Evolutionary conservation across 1,284 basidiomycete species (phyloP).

Genomic region (Pascua sp.): DNA sequence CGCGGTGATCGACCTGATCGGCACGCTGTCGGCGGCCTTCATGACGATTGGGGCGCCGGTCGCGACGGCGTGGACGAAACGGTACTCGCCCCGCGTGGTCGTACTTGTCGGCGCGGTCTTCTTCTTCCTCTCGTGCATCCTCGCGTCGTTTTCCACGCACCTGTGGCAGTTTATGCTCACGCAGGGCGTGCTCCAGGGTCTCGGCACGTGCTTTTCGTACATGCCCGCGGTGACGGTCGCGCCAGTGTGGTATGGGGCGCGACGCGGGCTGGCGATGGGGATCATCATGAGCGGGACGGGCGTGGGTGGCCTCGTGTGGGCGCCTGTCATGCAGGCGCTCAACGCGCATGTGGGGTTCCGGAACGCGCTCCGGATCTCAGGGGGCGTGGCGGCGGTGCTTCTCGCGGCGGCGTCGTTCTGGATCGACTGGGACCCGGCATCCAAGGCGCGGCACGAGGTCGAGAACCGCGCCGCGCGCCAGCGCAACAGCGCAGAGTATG

Average conservation of each 20-base stretch:
- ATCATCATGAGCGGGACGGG: conserved; percentile 36
- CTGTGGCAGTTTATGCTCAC: conserved; percentile 36
- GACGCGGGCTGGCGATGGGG: conserved; percentile 33
- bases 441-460: conserved; percentile 16
- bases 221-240: conserved; percentile 31
- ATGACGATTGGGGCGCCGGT: conserved; percentile 28
- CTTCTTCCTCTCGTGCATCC: conserved; percentile 18
- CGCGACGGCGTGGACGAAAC: conserved; percentile 26
- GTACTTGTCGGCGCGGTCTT: conserved; percentile 22
- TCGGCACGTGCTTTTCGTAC: conserved; percentile 32
- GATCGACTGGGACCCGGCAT: conserved; percentile 29
- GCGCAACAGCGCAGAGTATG: not conserved
- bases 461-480: conserved; percentile 5
- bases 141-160: conserved; percentile 20
- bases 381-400: conserved; percentile 15
- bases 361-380: conserved; percentile 26
- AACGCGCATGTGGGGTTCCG: conserved; percentile 25
- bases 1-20: conserved; percentile 31
- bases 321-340: conserved; percentile 27
- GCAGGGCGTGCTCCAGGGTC: conserved; percentile 29
- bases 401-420: conserved; percentile 13
- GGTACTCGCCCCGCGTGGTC: conserved; percentile 20
- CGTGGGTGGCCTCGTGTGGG: conserved; percentile 32
- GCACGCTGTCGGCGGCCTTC: conserved; percentile 30
- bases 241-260: conserved; percentile 29